phyloP scores from a whole-genome alignment of 345 rosid species.

The Diplotaxis tenuifolia region DNA sequence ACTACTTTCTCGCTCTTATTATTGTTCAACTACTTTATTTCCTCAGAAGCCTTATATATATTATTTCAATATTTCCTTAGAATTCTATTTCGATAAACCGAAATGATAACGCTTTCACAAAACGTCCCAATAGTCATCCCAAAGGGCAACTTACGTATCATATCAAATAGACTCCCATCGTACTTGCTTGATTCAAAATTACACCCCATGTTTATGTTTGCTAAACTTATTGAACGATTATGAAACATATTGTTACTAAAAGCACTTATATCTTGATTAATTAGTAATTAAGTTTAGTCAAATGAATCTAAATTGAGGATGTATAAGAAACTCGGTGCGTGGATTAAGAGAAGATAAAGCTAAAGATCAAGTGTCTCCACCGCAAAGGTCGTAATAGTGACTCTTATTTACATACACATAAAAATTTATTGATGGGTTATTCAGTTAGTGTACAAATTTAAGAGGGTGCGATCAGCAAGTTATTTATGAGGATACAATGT shows the following conservation, averaged over 20 bases:
- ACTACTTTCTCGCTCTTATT: neutral
- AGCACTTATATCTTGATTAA: neutral
- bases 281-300: neutral
- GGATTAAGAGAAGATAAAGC: neutral
- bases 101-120: neutral
- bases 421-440: neutral
- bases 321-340: neutral
- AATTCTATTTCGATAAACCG: neutral
- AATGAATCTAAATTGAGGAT: neutral
- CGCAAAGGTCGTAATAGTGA: slow-evolving; percentile 2
- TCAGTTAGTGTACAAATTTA: neutral
- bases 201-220: neutral
- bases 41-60: neutral
- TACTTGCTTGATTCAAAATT: neutral
- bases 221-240: neutral
- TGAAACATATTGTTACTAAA: neutral
- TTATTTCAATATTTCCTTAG: neutral
- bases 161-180: slow-evolving; percentile 9
- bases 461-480: neutral
- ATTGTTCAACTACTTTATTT: slow-evolving; percentile 5
- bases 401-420: neutral
- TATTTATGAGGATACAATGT: neutral
- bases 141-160: slow-evolving; percentile 21
- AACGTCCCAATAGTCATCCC: slow-evolving; percentile 24
- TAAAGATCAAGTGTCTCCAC: neutral